phyloP scores from a whole-genome alignment of 1,284 basidiomycete species.

The Amylostereum areolatum region DNA sequence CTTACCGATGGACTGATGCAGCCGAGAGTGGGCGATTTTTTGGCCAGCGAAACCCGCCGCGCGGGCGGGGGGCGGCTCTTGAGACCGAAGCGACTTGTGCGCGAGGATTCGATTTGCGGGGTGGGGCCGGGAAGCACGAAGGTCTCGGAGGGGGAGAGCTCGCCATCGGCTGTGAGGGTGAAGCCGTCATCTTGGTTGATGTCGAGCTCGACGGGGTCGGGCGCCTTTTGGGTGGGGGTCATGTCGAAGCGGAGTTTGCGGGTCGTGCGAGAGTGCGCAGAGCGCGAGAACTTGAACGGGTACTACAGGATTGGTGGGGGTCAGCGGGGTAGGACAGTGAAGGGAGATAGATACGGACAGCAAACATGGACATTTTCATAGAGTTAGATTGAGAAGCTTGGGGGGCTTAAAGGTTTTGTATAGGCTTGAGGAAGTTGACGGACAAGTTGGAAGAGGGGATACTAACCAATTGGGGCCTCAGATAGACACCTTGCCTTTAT shows the following conservation, averaged over 20 bases:
- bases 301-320: no score
- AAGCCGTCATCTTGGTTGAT: slow-evolving; percentile 13
- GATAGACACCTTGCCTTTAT: no score
- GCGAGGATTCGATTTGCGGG: slow-evolving; percentile 1
- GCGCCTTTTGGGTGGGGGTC: neutral
- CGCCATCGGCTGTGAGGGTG: slow-evolving; percentile 9
- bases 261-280: no score
- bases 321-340: no score
- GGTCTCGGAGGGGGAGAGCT: slow-evolving; percentile 3
- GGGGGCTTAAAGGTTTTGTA: no score
- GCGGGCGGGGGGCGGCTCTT: slow-evolving; percentile 9
- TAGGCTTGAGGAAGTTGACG: no score
- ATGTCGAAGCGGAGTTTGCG: neutral
- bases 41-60: neutral
- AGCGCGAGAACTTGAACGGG: no score
- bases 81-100: slow-evolving; percentile 6
- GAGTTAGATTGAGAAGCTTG: no score
- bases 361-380: no score
- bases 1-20: slow-evolving; percentile 5
- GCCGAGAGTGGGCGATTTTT: neutral
- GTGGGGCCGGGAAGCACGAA: slow-evolving; percentile 6
- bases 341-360: no score
- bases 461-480: no score
- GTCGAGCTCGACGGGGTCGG: slow-evolving; percentile 2
- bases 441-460: no score